Evolutionary conservation across 139 green algal genomes (phyloP).

Genomic region (Parachlorella kessleri): DNA sequence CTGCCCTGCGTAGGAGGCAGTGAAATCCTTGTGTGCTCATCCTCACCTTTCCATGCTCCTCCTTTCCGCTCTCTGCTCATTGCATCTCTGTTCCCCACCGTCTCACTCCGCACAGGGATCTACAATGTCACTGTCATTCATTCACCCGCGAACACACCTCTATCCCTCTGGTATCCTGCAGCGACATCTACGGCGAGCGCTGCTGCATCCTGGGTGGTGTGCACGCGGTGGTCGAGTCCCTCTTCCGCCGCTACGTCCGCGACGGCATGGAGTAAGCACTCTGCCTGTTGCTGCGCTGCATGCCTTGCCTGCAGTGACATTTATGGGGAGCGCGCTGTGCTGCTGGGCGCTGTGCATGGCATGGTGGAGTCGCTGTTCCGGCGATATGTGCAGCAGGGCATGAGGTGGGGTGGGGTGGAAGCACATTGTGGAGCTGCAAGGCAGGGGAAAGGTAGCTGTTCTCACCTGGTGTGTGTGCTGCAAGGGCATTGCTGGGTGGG

Average conservation of each 20-base stretch:
- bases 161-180: background rate
- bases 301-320: conserved; percentile 84
- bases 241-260: conserved; percentile 91
- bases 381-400: conserved; percentile 84
- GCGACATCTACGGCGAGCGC: conserved; percentile 98
- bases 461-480: no score
- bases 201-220: conserved; percentile 97
- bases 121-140: no score
- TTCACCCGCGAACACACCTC: no score
- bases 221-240: conserved; percentile 97
- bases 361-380: conserved; percentile 98
- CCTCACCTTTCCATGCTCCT: no score
- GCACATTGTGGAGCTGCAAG: no score
- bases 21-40: no score
- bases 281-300: background rate
- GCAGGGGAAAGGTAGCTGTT: no score
- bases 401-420: conserved; percentile 72
- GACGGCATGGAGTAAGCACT: conserved; percentile 71
- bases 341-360: conserved; percentile 98
- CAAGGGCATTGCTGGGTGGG: no score
- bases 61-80: background rate
- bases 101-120: no score
- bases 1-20: no score
- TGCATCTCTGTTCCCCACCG: background rate
- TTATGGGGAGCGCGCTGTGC: conserved; percentile 97